Evolutionary conservation across 2,329 filamentous ascomycete species (phyloP).

Genomic region (Madurella mycetomatis): DNA sequence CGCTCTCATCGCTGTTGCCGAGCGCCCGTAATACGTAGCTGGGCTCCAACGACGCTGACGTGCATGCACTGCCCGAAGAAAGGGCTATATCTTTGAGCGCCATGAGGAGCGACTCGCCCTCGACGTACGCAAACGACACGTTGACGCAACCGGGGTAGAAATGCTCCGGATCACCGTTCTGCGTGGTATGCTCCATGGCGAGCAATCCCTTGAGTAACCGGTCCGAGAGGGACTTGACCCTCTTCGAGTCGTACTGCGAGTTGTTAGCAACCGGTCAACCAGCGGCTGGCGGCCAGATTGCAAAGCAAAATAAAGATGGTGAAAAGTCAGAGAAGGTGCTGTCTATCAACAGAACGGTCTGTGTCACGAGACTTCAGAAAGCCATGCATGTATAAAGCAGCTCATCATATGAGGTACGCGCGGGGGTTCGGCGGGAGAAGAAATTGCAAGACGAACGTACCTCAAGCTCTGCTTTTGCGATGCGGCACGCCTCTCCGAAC

Average conservation of each 20-base stretch:
- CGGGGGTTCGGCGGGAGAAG: conserved; percentile 16
- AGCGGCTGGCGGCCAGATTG: conserved; percentile 1
- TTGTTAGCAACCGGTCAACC: conserved; percentile 7
- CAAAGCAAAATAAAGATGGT: conserved; percentile 1
- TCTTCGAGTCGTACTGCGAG: conserved; percentile 82
- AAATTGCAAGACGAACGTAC: conserved; percentile 54
- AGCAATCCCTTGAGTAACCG: conserved; percentile 78
- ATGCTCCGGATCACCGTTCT: conserved; percentile 77
- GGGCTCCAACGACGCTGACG: conserved; percentile 91
- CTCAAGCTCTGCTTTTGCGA: conserved; percentile 83
- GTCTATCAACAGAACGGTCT: conserved; percentile 54
- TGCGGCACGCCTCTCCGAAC: conserved; percentile 91
- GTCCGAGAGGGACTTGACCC: conserved; percentile 77
- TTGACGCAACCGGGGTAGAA: conserved; percentile 98
- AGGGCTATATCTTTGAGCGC: conserved; percentile 96
- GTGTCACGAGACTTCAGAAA: conserved; percentile 72
- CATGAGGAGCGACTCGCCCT: conserved; percentile 97
- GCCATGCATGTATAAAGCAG: conserved; percentile 79
- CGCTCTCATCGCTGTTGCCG: conserved; percentile 94
- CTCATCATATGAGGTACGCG: conserved; percentile 59
- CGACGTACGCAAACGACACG: conserved; percentile 96
- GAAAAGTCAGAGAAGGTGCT: conserved; percentile 62
- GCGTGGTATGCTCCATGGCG: conserved; percentile 81
- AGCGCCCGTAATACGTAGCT: conserved; percentile 93
- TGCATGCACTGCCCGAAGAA: conserved; percentile 94